Base-by-base conservation (phyloP, 2,329 filamentous ascomycete genomes). In the Ilyonectria sp. region DNA sequence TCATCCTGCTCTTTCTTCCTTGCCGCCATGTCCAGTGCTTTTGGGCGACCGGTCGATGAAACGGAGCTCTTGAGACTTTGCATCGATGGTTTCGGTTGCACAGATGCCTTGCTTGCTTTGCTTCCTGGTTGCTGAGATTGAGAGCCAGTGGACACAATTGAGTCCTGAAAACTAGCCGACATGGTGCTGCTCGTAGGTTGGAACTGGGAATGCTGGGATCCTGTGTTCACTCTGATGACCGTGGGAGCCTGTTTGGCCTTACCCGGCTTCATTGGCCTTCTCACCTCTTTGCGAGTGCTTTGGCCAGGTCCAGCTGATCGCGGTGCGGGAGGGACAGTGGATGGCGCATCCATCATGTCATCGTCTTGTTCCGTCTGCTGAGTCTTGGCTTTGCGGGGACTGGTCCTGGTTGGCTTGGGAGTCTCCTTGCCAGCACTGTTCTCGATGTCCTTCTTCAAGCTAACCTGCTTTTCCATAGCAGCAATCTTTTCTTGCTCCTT, bases 1-100 rank as follows among this genome's bases (percentile, higher is more conserved):
- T 97, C 94, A 74, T 97, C 94, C 78, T 91, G 92, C 78, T 97
- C 94, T 77, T 92, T 95, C 80, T 94, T 95, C 76, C 91, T 92
- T 44, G 93, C 92, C 2, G 92, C 93, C 54, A 92, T 86, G 60
- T 95, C 90, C 23, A 95, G 83, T 2, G 93, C 92, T 77, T 92
- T 93, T 0, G 91, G 88, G 58, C 91, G 90, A 2, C 87, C 85
- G n/a, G 84, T 86, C 35, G 90, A 87, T n/a, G 90, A 72, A 19
- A 69, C 89, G 0, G 80, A 76, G 6, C 72, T 73, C 78, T 92
- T 93, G 60, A 94, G 84, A 75, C 87, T 93, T 60, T 87, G 83
- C 9, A 83, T 75, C 1, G 88, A 88, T 4, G 82, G 74, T 71
- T 89, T 90, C 0, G 83, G 84, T 58, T 93, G 90, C 19, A 93